These are phyloP conservation scores for Aspergillus steynii DNA, from an alignment of 495 filamentous ascomycete genomes.

Conservation along the genomic window DNA sequence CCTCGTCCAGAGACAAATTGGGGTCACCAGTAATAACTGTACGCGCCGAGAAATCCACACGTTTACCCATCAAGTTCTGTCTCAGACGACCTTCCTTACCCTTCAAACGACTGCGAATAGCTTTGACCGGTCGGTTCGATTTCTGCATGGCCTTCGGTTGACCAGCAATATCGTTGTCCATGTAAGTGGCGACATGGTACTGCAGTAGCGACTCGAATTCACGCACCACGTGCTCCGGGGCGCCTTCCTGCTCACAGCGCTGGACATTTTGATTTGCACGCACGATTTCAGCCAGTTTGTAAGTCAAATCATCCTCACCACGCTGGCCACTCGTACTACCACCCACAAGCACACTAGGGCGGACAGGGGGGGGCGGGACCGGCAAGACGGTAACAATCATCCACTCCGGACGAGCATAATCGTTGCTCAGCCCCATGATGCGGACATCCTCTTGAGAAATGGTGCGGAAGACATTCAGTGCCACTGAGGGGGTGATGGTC, in stretches of 20 bases:
- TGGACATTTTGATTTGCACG: conserved; percentile 94
- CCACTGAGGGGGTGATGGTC: conserved; percentile 77
- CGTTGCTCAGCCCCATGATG: conserved; percentile 85
- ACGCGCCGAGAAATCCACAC: conserved; percentile 98
- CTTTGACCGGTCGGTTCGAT: conserved; percentile 92
- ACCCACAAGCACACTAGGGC: conserved; percentile 93
- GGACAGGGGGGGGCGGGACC: conserved; percentile 92
- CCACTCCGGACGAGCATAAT: conserved; percentile 96
- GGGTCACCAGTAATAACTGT: conserved; percentile 99
- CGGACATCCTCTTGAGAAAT: conserved; percentile 77
- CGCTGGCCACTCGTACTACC: conserved; percentile 83
- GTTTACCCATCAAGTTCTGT: conserved; percentile 99
- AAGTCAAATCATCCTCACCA: conserved; percentile 97
- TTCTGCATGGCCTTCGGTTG: conserved; percentile 96
- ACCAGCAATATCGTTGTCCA: conserved; percentile 99
- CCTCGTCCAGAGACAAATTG: conserved; percentile 92
- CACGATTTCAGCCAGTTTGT: conserved; percentile 97
- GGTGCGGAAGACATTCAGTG: conserved; percentile 78
- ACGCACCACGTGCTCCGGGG: conserved; percentile 80
- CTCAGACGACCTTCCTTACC: conserved; percentile 97
- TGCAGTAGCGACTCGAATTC: conserved; percentile 94
- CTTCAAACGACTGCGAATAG: conserved; percentile 93
- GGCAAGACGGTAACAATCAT: conserved; percentile 96
- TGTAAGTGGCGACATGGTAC: conserved; percentile 97
- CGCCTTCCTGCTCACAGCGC: conserved; percentile 82